phyloP scores from a whole-genome alignment of 495 filamentous ascomycete genomes.

The Penicillium fimorum region DNA sequence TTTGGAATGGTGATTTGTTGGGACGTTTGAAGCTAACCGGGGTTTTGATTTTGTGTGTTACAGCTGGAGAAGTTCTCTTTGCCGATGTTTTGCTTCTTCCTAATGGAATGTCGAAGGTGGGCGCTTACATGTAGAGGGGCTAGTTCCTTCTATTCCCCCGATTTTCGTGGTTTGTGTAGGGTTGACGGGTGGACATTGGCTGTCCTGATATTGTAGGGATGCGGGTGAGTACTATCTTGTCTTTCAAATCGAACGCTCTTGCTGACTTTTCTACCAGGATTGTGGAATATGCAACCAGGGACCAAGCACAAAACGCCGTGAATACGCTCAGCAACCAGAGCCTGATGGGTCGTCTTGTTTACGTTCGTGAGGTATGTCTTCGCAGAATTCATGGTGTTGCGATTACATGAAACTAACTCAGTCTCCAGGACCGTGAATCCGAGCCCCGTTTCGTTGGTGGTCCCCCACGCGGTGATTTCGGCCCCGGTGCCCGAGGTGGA shows the following conservation, averaged over 20 bases:
- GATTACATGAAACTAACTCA: not conserved
- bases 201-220: slow-evolving; percentile 95
- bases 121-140: slow-evolving; percentile 88
- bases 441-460: slow-evolving; percentile 89
- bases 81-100: slow-evolving; percentile 99
- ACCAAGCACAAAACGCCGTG: slow-evolving; percentile 97
- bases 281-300: slow-evolving; percentile 99
- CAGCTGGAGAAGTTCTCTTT: slow-evolving; percentile 99
- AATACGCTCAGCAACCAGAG: slow-evolving; percentile 98
- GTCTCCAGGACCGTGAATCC: slow-evolving; percentile 81
- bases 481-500: slow-evolving; percentile 43
- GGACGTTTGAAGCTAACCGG: slow-evolving; percentile 31
- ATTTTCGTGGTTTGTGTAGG: slow-evolving; percentile 64
- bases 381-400: not conserved
- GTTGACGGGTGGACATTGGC: slow-evolving; percentile 99
- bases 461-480: slow-evolving; percentile 68
- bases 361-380: slow-evolving; percentile 85
- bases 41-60: slow-evolving; percentile 28
- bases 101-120: slow-evolving; percentile 99
- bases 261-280: slow-evolving; percentile 61
- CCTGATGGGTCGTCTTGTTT: slow-evolving; percentile 95
- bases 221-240: slow-evolving; percentile 72
- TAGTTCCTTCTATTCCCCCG: slow-evolving; percentile 61
- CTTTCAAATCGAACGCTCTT: slow-evolving; percentile 14
- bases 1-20: slow-evolving; percentile 20